phyloP scores from a whole-genome alignment of 352 stramenopile species.

The Pythium oligandrum region DNA sequence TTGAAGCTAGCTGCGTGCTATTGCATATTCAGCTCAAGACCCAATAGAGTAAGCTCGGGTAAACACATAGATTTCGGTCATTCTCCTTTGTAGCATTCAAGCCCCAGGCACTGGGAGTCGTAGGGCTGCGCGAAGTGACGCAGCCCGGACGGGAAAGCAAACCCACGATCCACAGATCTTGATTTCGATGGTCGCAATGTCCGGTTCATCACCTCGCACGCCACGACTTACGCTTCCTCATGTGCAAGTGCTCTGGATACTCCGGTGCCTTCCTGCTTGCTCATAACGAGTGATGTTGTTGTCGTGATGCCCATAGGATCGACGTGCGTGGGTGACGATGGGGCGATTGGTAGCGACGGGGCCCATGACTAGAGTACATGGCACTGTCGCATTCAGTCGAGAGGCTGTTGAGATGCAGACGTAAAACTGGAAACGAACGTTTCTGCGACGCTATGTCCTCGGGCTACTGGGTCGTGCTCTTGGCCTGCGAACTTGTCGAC shows the following conservation, averaged over 20 bases:
- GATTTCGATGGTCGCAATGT: conserved; percentile 4
- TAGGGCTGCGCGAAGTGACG: conserved; percentile 4
- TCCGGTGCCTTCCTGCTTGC: no score
- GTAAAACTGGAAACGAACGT: conserved; percentile 4
- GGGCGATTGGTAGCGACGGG: conserved; percentile 4
- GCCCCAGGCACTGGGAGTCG: neutral
- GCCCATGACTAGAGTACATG: neutral
- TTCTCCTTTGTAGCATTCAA: no score
- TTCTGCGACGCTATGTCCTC: neutral
- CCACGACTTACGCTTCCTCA: neutral
- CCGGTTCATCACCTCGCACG: neutral
- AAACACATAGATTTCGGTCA: neutral
- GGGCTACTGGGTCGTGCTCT: neutral
- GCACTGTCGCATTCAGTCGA: no score
- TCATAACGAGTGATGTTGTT: conserved; percentile 2
- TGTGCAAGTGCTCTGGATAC: neutral
- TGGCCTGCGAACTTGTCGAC: neutral
- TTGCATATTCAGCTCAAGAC: neutral
- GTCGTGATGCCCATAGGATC: neutral
- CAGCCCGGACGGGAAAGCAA: neutral
- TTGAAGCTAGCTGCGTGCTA: no score
- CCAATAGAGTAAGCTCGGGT: conserved; percentile 4
- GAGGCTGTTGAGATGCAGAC: neutral
- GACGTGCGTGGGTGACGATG: conserved; percentile 3
- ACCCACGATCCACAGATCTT: conserved; percentile 5